Base-by-base conservation (phyloP, 805 yeast genomes). In the Dipodascus albidus region DNA sequence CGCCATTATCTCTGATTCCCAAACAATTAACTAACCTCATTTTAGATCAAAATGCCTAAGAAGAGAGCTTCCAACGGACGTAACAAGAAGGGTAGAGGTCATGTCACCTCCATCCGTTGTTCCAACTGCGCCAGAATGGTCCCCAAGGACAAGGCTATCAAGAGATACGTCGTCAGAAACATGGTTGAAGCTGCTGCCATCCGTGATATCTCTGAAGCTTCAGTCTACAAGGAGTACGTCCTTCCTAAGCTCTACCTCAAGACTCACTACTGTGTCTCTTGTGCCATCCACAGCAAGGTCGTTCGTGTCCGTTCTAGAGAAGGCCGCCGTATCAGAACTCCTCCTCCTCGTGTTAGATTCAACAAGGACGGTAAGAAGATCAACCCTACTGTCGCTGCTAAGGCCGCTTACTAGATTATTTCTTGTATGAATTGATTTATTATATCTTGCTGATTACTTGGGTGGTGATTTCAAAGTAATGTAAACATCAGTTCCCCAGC, bases 41-140 rank as follows among this genome's bases (percentile, higher is more conserved):
- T 22, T 15, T 47, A 47, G 31, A 21, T 47, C 24, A 22, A 76
- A 64, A 93, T 93, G 99, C 98, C 99, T 79, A 93, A 93, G 88
- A 93, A 93, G 98, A 91, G 99, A 90, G 89, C 98, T 78, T 89
- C 97, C 93, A 89, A 90, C 97, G 99, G 99, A 85, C 91, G 99
- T 84, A 93, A 93, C 95, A 93, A 93, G 95, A 90, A 89, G 82
- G 98, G 98, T 76, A 93, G 99, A 88, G 99, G 99, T 76, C 98
- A 93, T 96, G 96, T 87, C 78, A 87, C 87, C 79, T 95, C 96
- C 75, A 97, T 91, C 73, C 90, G 99, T 86, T 93, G 99, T 83
- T 86, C 89, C 74, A 93, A 93, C 96, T 93, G 99, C 80, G 86
- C 96, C 71, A 88, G 96, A 79, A 87, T 96, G 82, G 96, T 93